Conservation (phyloP, 768 basidiomycete species). For the Lactarius psammicola region DNA sequence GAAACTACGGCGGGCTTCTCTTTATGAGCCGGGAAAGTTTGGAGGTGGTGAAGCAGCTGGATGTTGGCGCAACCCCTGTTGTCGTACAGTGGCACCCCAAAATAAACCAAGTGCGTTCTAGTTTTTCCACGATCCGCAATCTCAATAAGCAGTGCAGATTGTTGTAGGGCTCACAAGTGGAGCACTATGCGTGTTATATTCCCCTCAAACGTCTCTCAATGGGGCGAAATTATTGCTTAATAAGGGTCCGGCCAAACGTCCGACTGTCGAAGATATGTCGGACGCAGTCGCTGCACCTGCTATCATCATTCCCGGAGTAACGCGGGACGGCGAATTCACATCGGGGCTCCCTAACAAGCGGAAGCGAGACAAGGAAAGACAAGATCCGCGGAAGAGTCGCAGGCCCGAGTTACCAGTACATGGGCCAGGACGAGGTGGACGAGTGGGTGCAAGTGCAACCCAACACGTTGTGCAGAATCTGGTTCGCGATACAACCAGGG, state of each 20-base stretch:
- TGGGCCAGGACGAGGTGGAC: slow-evolving; percentile 90
- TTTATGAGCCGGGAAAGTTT: slow-evolving; percentile 72
- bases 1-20: slow-evolving; percentile 66
- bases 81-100: slow-evolving; percentile 93
- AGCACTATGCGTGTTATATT: slow-evolving; percentile 87
- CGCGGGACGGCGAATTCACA: slow-evolving; percentile 72
- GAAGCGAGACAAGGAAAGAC: slow-evolving; percentile 83
- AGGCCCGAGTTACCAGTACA: slow-evolving; percentile 90
- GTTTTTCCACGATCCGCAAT: not conserved
- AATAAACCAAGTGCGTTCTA: slow-evolving; percentile 84
- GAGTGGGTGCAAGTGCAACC: slow-evolving; percentile 95
- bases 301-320: slow-evolving; percentile 88
- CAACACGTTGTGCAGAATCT: slow-evolving; percentile 96
- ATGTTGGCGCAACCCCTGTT: slow-evolving; percentile 78
- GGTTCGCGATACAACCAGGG: slow-evolving; percentile 85
- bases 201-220: slow-evolving; percentile 83
- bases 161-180: slow-evolving; percentile 86
- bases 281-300: slow-evolving; percentile 81
- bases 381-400: slow-evolving; percentile 88
- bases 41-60: slow-evolving; percentile 63
- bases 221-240: slow-evolving; percentile 88
- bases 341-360: slow-evolving; percentile 66
- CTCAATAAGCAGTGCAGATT: slow-evolving; percentile 52
- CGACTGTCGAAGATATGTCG: slow-evolving; percentile 85
- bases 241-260: slow-evolving; percentile 81